A percentile compares a stretch with the other conserved stretches of the same genome.
Conservation (phyloP, 192 early-diverging fungal species). For the Oehlia diaphana region DNA sequence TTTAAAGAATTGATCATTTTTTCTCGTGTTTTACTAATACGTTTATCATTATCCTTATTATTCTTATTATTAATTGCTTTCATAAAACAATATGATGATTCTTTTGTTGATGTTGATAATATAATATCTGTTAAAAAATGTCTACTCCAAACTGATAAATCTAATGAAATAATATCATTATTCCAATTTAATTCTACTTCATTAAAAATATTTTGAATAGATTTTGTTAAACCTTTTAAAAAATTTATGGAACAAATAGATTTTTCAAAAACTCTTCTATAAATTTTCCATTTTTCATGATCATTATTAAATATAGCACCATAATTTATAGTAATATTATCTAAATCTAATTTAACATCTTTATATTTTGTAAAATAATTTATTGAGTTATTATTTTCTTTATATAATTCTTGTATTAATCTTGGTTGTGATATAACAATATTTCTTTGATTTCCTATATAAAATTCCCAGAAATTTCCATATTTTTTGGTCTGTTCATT, state of each 20-base stretch:
- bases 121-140: constrained; percentile 6
- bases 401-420: constrained; percentile 14
- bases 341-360: background rate
- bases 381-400: background rate
- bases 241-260: constrained; percentile 32
- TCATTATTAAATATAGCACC: constrained; percentile 10
- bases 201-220: background rate
- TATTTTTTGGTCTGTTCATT: background rate
- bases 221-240: constrained; percentile 19
- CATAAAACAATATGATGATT: background rate
- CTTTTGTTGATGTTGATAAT: background rate
- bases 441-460: constrained; percentile 15
- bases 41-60: background rate
- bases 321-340: background rate
- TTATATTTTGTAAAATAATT: background rate
- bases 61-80: background rate
- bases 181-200: constrained; percentile 1
- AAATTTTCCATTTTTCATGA: constrained; percentile 11
- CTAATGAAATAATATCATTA: background rate
- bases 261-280: background rate
- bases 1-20: background rate
- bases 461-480: constrained; percentile 23
- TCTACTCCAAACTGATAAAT: constrained; percentile 9
- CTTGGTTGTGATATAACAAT: background rate
- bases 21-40: background rate